Evolutionary conservation across 164 flowering plant species (phyloP), one percentile per base, ranked within the genome.

Genomic region (Vitis rotundifolia): DNA sequence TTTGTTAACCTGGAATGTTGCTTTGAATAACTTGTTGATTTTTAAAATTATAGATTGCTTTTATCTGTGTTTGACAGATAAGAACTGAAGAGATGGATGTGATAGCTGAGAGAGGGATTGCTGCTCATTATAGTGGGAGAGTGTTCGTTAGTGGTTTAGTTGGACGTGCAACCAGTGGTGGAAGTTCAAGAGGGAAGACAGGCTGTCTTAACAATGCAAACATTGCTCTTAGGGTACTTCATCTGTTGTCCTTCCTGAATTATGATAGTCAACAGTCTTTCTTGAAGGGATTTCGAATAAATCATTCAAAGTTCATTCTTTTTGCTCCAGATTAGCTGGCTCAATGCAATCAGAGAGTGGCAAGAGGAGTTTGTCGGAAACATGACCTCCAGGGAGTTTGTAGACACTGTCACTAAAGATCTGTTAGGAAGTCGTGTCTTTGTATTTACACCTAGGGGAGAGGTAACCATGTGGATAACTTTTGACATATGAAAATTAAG

Each of bases 341-440:
- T 95, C 18, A 93, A 93, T 80, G 99, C 99, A 59, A 95, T 95
- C 19, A 89, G 97, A 81, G 99, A 95, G 73, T 95, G 99, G 99
- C 99, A 95, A 82, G 99, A 95, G 73, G 99, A 95, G 83, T 95
- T 95, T 82, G 99, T 95, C 67, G 99, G 99, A 71, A 95, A 92
- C 78, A 95, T 95, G 99, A 93, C 86, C 75, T 95, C 99, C 56
- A 89, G 99, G 74, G 99, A 95, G 79, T 95, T 95, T 78, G 99
- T 95, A 7, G 99, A 95, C 59, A 90, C 96, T 29, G 69, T 95
- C 72, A 95, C 93, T 26, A 86, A 89, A 75, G 99, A 95, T 82
- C 85, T 93, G 59, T 77, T 95, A 73, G 98, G 99, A 44, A 95
- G 98, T 71, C 89, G 98, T 61, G 97, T 95, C 59, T 95, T 95